Evolutionary conservation across 2,329 filamentous ascomycete species (phyloP).

Genomic region (Monosporascus sp.): DNA sequence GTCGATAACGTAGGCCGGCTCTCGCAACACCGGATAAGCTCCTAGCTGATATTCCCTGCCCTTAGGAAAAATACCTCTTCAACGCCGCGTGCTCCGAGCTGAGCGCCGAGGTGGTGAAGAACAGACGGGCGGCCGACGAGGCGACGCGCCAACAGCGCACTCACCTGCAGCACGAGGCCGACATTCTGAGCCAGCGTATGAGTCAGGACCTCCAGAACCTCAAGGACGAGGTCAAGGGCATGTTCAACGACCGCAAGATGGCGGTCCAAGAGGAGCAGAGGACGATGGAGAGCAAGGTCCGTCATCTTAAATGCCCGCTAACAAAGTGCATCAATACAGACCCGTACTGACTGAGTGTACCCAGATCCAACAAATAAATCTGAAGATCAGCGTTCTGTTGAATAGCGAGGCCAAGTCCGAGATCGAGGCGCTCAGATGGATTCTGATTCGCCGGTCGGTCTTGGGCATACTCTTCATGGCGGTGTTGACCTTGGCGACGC

Average conservation of each 20-base stretch:
- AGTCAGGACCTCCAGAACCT: conserved; percentile 77
- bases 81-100: conserved; percentile 90
- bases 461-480: conserved; percentile 63
- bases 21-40: not conserved
- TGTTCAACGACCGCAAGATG: conserved; percentile 97
- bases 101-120: conserved; percentile 77
- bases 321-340: not conserved
- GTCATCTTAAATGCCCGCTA: conserved; percentile 19
- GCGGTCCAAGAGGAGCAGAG: conserved; percentile 83
- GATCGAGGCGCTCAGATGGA: conserved; percentile 87
- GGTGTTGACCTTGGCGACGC: conserved; percentile 52
- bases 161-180: conserved; percentile 88
- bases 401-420: conserved; percentile 89
- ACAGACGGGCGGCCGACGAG: conserved; percentile 71
- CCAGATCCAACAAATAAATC: conserved; percentile 87
- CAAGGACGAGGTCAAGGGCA: conserved; percentile 87
- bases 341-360: conserved; percentile 3
- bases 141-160: conserved; percentile 77
- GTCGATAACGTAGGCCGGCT: conserved; percentile 64
- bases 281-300: conserved; percentile 70
- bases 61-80: conserved; percentile 81
- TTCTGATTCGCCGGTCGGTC: conserved; percentile 61
- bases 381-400: conserved; percentile 87
- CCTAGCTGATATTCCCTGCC: conserved; percentile 8
- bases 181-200: conserved; percentile 80